Conservation (phyloP, 2,329 filamentous ascomycete genomes). For the Leptodontidium sp. region DNA sequence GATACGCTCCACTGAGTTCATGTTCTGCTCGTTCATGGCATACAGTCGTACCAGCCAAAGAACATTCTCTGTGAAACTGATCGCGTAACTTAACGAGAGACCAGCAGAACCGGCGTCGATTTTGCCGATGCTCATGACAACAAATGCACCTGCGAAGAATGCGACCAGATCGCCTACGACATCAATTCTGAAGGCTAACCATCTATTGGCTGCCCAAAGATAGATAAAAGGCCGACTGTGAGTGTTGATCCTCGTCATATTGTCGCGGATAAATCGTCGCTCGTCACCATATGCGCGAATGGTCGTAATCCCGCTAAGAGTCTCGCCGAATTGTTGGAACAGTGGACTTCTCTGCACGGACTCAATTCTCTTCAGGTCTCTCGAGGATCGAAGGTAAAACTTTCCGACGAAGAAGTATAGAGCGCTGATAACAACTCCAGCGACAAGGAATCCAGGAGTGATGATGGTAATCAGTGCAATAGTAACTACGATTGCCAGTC, state of each 20-base stretch:
- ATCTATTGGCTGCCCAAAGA: slow-evolving; percentile 95
- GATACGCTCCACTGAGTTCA: slow-evolving; percentile 98
- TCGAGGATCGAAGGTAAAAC: slow-evolving; percentile 92
- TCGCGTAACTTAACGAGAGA: slow-evolving; percentile 92
- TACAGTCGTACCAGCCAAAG: slow-evolving; percentile 96
- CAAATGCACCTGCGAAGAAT: slow-evolving; percentile 92
- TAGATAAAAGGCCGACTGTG: slow-evolving; percentile 95
- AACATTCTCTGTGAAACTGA: slow-evolving; percentile 96
- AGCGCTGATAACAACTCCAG: slow-evolving; percentile 82
- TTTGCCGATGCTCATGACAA: slow-evolving; percentile 81
- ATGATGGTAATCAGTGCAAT: slow-evolving; percentile 86
- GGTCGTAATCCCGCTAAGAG: slow-evolving; percentile 90
- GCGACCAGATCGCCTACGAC: slow-evolving; percentile 88
- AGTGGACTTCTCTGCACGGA: slow-evolving; percentile 93
- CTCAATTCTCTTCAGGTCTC: slow-evolving; percentile 93
- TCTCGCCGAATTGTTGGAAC: slow-evolving; percentile 98
- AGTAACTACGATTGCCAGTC: slow-evolving; percentile 78
- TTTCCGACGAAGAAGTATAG: slow-evolving; percentile 84
- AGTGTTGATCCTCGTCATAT: slow-evolving; percentile 85
- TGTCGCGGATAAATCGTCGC: slow-evolving; percentile 91
- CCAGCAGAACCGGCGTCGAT: slow-evolving; percentile 93
- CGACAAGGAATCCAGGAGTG: slow-evolving; percentile 89
- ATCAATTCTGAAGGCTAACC: slow-evolving; percentile 93
- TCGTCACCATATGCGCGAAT: slow-evolving; percentile 97
- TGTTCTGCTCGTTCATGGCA: slow-evolving; percentile 96